phyloP scores from a whole-genome alignment of 352 stramenopile genomes.

The Phytophthora pluvialis region DNA sequence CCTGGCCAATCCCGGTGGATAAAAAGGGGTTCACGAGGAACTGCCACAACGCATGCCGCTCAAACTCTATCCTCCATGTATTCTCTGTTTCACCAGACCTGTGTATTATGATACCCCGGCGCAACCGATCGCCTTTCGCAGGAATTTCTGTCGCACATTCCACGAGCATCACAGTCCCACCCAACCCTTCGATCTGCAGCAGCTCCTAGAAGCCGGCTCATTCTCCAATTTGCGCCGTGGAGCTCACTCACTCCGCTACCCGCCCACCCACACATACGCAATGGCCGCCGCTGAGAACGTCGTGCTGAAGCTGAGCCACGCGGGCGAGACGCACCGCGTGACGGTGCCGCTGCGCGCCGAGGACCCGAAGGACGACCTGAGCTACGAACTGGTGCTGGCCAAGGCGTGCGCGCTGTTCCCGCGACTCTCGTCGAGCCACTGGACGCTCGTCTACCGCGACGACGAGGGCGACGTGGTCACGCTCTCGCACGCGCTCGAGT shows the following conservation, averaged over 20 bases:
- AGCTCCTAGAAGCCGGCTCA: conserved; percentile 11
- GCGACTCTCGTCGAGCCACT: conserved; percentile 32
- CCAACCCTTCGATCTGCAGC: conserved; percentile 16
- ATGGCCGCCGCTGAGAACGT: conserved; percentile 32
- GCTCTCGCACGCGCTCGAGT: conserved; percentile 54
- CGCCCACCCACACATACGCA: background rate
- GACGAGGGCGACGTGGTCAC: conserved; percentile 76
- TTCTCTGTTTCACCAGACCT: background rate
- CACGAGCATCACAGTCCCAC: conserved; percentile 28
- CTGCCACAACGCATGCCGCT: conserved; percentile 1
- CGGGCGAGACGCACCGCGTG: conserved; percentile 55
- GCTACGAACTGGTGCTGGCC: conserved; percentile 49
- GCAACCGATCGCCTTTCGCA: background rate
- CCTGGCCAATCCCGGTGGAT: conserved; percentile 23
- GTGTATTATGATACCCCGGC: conserved; percentile 4
- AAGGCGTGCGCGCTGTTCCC: conserved; percentile 52
- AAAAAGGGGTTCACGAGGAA: conserved; percentile 11
- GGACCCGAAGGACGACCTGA: conserved; percentile 35
- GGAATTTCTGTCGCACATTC: conserved; percentile 8
- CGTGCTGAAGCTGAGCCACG: conserved; percentile 64
- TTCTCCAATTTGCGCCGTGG: conserved; percentile 29
- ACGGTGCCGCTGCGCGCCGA: conserved; percentile 34
- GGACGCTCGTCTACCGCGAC: conserved; percentile 72
- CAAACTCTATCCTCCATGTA: background rate
- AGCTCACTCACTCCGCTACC: conserved; percentile 19